phyloP scores from a whole-genome alignment of 2,329 filamentous ascomycete species.

The Bisporella sp. region DNA sequence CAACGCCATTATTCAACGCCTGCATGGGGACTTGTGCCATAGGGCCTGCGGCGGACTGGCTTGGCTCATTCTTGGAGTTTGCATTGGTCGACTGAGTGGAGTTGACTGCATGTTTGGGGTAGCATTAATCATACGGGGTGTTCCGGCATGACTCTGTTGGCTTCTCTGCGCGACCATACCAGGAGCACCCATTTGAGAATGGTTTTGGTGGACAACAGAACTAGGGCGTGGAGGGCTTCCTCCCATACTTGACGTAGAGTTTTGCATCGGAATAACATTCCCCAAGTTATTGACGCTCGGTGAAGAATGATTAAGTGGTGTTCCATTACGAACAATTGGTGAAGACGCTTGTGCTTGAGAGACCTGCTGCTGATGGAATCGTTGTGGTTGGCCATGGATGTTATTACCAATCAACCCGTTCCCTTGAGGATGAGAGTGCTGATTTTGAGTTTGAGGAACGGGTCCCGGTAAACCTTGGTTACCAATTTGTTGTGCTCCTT shows the following conservation, averaged over 20 bases:
- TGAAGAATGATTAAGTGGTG: constrained; percentile 57
- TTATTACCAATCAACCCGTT: constrained; percentile 35
- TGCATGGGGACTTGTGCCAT: constrained; percentile 51
- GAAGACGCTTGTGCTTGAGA: constrained; percentile 60
- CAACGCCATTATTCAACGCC: constrained; percentile 35
- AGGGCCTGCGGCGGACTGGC: constrained; percentile 53
- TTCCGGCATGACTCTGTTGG: constrained; percentile 61
- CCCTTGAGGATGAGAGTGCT: constrained; percentile 37
- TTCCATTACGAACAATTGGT: constrained; percentile 57
- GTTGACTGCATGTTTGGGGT: constrained; percentile 59
- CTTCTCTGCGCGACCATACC: constrained; percentile 59
- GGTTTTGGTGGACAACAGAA: constrained; percentile 54
- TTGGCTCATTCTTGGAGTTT: constrained; percentile 57
- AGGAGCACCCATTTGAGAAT: constrained; percentile 48
- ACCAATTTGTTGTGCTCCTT: constrained; percentile 34
- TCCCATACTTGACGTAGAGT: constrained; percentile 60
- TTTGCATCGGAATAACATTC: constrained; percentile 49
- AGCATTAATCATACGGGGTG: constrained; percentile 52
- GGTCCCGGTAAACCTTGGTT: constrained; percentile 20
- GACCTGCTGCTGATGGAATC: constrained; percentile 38
- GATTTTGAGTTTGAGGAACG: constrained; percentile 30
- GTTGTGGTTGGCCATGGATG: constrained; percentile 29
- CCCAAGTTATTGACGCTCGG: constrained; percentile 47
- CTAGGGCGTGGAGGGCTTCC: constrained; percentile 60
- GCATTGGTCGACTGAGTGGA: constrained; percentile 45